These are phyloP conservation scores for Schwanniomyces etchellsii DNA, from an alignment of 1,139 yeast genomes.

Conservation along the genomic window DNA sequence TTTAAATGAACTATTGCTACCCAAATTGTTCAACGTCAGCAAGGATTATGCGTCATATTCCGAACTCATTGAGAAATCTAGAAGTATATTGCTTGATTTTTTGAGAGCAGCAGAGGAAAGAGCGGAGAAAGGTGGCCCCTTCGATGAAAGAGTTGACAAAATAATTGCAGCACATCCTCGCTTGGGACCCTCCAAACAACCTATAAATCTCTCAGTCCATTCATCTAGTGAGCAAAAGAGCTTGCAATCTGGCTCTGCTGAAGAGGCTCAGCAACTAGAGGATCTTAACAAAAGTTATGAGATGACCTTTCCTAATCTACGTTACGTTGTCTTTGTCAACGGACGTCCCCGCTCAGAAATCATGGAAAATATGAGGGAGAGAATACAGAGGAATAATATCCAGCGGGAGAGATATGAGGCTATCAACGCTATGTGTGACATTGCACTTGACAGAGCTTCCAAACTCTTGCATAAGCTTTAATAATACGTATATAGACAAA, in stretches of 20 bases:
- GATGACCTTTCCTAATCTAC: conserved; percentile 65
- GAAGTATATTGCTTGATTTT: conserved; percentile 31
- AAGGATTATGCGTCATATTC: conserved; percentile 26
- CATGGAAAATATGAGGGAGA: conserved; percentile 56
- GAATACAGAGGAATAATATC: conserved; percentile 55
- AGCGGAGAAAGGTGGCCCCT: conserved; percentile 11
- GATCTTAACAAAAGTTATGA: conserved; percentile 63
- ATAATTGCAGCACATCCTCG: conserved; percentile 90
- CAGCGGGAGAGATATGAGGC: conserved; percentile 58
- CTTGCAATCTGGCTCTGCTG: conserved; percentile 40
- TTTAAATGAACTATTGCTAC: conserved; percentile 38
- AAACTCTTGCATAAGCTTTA: conserved; percentile 33
- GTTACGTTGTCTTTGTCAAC: conserved; percentile 88
- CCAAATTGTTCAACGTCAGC: conserved; percentile 17
- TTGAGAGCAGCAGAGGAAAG: conserved; percentile 19
- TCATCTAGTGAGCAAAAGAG: conserved; percentile 69
- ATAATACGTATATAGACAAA: too few species aligned
- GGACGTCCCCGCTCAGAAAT: conserved; percentile 66
- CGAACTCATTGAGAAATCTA: conserved; percentile 46
- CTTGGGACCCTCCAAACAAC: conserved; percentile 53
- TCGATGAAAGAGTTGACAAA: conserved; percentile 31
- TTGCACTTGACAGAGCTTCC: conserved; percentile 71
- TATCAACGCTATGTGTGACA: conserved; percentile 82
- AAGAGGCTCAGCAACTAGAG: conserved; percentile 43
- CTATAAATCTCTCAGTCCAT: conserved; percentile 50